Conservation (phyloP, 176 grass and related monocot genomes). For the Zea luxurians region DNA sequence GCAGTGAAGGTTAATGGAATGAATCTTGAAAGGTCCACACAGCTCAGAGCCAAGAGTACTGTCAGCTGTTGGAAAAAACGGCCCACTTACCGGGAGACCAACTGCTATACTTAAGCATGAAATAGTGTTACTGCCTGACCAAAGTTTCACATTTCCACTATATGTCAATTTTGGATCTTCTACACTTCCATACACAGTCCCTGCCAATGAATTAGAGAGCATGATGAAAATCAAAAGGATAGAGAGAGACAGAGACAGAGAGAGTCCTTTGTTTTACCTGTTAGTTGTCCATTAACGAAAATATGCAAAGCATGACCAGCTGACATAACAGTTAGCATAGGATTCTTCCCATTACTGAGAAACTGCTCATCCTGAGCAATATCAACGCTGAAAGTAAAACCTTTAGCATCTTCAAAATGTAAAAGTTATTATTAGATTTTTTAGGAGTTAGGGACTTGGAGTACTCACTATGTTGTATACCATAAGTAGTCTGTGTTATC, state of each 20-base stretch:
- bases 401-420: conserved; percentile 23
- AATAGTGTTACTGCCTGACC: conserved; percentile 85
- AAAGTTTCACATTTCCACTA: conserved; percentile 65
- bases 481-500: conserved; percentile 95
- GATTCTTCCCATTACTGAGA: conserved; percentile 55
- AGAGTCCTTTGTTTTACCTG: conserved; percentile 44
- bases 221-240: conserved; percentile 8
- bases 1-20: conserved; percentile 31
- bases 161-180: conserved; percentile 88
- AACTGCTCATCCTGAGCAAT: conserved; percentile 71
- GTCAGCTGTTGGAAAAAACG: not conserved
- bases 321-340: conserved; percentile 81
- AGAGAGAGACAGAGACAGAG: not conserved
- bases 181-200: conserved; percentile 78
- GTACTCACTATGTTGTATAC: conserved; percentile 93
- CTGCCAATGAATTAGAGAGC: conserved; percentile 49
- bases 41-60: not conserved
- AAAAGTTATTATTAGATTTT: conserved; percentile 16
- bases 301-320: conserved; percentile 93
- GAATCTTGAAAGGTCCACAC: conserved; percentile 1
- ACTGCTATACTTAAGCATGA: conserved; percentile 92
- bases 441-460: not conserved
- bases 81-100: conserved; percentile 85
- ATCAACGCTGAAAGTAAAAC: conserved; percentile 57
- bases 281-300: conserved; percentile 75